Evolutionary conservation across 768 basidiomycete genomes (phyloP).

Genomic region (Mycena rebaudengoi): DNA sequence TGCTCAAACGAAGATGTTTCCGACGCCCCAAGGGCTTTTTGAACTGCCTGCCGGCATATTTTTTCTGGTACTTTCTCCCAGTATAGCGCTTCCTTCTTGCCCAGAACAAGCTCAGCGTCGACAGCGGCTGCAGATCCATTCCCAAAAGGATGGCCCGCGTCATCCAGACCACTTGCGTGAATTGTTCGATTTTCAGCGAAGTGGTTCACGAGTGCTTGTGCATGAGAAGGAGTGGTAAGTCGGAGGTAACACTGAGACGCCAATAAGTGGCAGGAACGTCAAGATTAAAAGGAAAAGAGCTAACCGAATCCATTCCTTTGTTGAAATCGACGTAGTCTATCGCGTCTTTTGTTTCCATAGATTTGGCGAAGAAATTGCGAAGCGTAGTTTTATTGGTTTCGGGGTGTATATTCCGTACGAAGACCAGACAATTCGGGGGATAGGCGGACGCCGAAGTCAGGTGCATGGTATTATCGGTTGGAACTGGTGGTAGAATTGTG

Average conservation of each 20-base stretch:
- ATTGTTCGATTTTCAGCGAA: constrained; percentile 47
- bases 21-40: constrained; percentile 44
- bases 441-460: constrained; percentile 43
- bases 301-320: constrained; percentile 82
- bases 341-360: constrained; percentile 46
- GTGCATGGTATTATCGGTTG: neutral
- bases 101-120: constrained; percentile 63
- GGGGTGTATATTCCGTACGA: constrained; percentile 73
- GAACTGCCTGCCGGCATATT: constrained; percentile 67
- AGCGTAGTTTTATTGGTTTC: constrained; percentile 87
- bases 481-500: neutral
- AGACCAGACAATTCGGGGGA: constrained; percentile 74
- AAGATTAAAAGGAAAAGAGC: constrained; percentile 33
- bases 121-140: constrained; percentile 40
- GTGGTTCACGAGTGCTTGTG: constrained; percentile 51
- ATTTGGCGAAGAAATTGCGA: constrained; percentile 60
- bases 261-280: neutral
- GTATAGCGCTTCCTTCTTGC: constrained; percentile 74
- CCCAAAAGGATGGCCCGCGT: constrained; percentile 44
- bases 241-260: constrained; percentile 74
- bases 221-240: constrained; percentile 59
- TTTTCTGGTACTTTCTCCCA: constrained; percentile 86
- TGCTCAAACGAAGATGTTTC: neutral
- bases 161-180: constrained; percentile 66
- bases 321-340: constrained; percentile 84